Base-by-base conservation (phyloP, 768 basidiomycete genomes). In the Leccinum truebloodii region DNA sequence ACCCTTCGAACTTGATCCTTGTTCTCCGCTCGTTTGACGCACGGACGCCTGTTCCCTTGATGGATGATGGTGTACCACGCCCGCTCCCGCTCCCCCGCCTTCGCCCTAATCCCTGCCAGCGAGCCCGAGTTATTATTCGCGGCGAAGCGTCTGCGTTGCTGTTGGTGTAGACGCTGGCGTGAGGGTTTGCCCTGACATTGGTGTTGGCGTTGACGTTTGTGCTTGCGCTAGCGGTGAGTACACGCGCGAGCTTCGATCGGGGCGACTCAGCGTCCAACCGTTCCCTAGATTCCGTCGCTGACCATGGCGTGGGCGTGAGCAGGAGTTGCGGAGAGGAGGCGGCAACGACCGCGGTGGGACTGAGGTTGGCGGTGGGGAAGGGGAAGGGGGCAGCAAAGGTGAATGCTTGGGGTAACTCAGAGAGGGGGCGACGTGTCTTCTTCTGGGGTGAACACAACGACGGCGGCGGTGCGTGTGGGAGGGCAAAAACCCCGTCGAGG, bases 401-500 rank as follows among this genome's bases (percentile, higher is more conserved):
- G 28, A 26, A 54, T 9, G 18, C 12, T 44, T 54, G 67, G 41
- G 53, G 8, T 41, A 22, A 52, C 20, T 57, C 52, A 2, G 26
- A 7, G 8, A 55, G 52, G 18, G 39, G 50, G 8, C 52, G 57
- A 6, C 59, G 50, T 14, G 46, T 53, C 3, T 24, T 13, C 28
- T 22, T 22, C 12, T 16, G 41, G 4, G 58, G 35, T 10, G 28
- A 49, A 5, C n/a, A 9, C 3, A 24, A 12, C 16, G 44, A 24
- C n/a, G 44, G 9, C 1, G 46, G 0, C 1, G 41, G 12, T 1
- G 30, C 6, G 10, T 14, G 35, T 1, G 69, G 58, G 52, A 70
- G 61, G 12, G 66, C 66, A 4, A 69, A 69, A 22, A 69, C 59
- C 6, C 69, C 68, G 2, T 69, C 68, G 32, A 69, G 52, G 0